Base-by-base conservation (phyloP, 441 rosid species). In the Erodium texanum region DNA sequence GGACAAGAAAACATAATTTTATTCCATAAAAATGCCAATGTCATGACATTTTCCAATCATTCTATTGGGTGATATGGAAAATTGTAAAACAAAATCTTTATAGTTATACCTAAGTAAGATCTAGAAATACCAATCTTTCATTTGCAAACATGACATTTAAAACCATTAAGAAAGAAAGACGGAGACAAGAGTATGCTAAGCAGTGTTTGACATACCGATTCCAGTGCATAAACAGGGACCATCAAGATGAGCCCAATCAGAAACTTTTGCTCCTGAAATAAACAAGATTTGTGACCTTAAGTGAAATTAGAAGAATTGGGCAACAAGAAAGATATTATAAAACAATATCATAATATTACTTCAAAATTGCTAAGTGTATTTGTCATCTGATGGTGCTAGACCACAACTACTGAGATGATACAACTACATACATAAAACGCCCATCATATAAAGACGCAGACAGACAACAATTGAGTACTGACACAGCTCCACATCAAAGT, bases 171-270 rank as follows among this genome's bases (percentile, higher is more conserved):
- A 52, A 5, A 64, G 16, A 54, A 38, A 68, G 58, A 65, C 8
- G 63, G 18, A 71, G 12, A 32, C 6, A 70, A 62, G 23, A 68
- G 5, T 41, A 34, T n/a, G 50, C 10, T 32, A 64, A 68, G 32
- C 8, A 7, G 22, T 54, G 19, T 56, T 24, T 43, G 11, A 50
- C 83, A 67, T 93, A 93, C 98, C 88, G 98, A 89, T 79, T 93
- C 98, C 45, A 90, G 73, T 7, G 96, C 87, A 72, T 90, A 93
- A 41, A 89, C 93, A 70, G 98, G 98, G 73, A 93, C 97, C 98
- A 93, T 89, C 76, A 93, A 79, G 74, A 93, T 84, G 75, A 93
- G 94, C 54, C 98, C 98, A 64, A 90, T 83, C 74, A 93, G 81
- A 78, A 93, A 93, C 76, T 93, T 93, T 72, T 90, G 98, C 83